Evolutionary conservation across 768 basidiomycete species (phyloP).

Genomic region (Sporobolomyces phaffii): DNA sequence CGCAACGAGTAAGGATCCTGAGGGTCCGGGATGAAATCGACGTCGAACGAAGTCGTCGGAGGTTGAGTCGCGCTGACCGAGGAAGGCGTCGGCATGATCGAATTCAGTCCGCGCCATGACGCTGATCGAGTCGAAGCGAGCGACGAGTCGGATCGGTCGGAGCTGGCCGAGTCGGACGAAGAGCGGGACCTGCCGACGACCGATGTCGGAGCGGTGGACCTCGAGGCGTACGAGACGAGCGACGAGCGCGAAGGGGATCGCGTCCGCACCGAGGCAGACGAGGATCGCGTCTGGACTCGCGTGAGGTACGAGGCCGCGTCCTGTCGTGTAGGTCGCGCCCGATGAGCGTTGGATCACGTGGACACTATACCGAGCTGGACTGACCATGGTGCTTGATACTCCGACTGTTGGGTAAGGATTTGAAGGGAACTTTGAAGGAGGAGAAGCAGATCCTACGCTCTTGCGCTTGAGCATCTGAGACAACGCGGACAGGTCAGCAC

Average conservation of each 20-base stretch:
- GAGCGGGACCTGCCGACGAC: background rate
- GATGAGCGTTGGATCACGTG: too few relatives aligned
- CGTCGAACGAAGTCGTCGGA: conserved; percentile 35
- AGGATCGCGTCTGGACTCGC: conserved; percentile 22
- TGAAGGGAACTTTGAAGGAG: conserved; percentile 7
- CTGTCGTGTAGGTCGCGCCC: too few relatives aligned
- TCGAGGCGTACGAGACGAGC: conserved; percentile 32
- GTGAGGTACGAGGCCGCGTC: conserved; percentile 29
- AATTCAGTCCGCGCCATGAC: conserved; percentile 31
- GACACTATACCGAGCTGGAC: too few relatives aligned
- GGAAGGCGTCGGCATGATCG: conserved; percentile 33
- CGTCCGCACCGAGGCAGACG: conserved; percentile 1
- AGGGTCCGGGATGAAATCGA: conserved; percentile 27
- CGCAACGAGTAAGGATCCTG: conserved; percentile 28
- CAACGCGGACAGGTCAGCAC: background rate
- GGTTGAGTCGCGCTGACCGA: conserved; percentile 22
- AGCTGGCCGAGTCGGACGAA: conserved; percentile 11
- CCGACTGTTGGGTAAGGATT: background rate
- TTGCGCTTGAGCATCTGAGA: conserved; percentile 31
- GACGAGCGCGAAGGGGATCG: conserved; percentile 21
- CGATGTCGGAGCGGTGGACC: background rate
- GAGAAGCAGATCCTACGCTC: background rate
- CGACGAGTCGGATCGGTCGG: conserved; percentile 8
- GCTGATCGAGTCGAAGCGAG: conserved; percentile 1
- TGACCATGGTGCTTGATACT: background rate